These are phyloP conservation scores for Leishmania tarentolae DNA, from an alignment of 208 protist genomes.

Conservation along the genomic window DNA sequence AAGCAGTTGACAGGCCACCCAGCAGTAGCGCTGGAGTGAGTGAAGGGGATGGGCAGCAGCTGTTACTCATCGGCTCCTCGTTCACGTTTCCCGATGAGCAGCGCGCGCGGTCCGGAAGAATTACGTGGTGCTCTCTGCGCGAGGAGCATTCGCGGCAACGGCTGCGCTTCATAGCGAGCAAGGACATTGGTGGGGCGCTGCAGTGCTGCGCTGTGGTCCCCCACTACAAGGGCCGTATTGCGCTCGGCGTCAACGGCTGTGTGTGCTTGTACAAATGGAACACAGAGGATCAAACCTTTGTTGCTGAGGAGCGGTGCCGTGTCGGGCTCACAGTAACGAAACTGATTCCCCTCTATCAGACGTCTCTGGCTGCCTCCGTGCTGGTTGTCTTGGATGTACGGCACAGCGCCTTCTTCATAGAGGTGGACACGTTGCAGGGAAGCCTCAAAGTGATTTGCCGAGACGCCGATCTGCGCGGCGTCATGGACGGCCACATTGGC, in stretches of 20 bases:
- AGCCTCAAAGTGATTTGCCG: constrained; percentile 56
- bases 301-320: constrained; percentile 66
- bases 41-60: constrained; percentile 14
- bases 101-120: constrained; percentile 54
- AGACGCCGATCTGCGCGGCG: constrained; percentile 52
- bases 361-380: constrained; percentile 11
- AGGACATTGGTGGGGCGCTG: constrained; percentile 73
- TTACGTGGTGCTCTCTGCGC: constrained; percentile 50
- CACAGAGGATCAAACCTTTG: constrained; percentile 59
- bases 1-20: neutral
- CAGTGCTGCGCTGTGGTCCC: constrained; percentile 84
- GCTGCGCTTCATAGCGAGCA: constrained; percentile 30
- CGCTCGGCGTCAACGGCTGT: constrained; percentile 78
- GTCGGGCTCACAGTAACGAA: constrained; percentile 64
- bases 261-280: constrained; percentile 74
- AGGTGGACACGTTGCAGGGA: constrained; percentile 73
- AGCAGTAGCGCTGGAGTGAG: neutral
- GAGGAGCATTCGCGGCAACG: constrained; percentile 12
- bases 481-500: constrained; percentile 58
- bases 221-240: constrained; percentile 64
- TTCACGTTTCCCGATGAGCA: constrained; percentile 84
- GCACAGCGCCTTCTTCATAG: constrained; percentile 64
- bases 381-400: constrained; percentile 75
- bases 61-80: constrained; percentile 71
- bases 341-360: constrained; percentile 55